These are phyloP conservation scores for Chaetomium strumarium DNA, from an alignment of 2,329 filamentous ascomycete genomes.

Conservation along the genomic window DNA sequence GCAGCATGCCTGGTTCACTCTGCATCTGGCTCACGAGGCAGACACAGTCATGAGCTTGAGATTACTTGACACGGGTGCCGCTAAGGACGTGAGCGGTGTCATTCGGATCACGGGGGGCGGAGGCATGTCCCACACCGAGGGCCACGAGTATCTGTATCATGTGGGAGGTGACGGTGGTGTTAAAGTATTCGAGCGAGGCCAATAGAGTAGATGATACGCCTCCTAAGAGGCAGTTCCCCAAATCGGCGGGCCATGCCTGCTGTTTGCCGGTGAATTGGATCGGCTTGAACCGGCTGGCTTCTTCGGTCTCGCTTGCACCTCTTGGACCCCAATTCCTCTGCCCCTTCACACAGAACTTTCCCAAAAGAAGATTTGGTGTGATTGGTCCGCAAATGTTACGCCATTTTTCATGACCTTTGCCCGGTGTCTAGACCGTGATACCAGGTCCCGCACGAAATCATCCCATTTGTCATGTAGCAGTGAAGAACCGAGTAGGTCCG, in stretches of 20 bases:
- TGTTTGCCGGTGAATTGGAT: slow-evolving; percentile 14
- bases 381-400: slow-evolving; percentile 23
- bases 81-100: slow-evolving; percentile 85
- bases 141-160: slow-evolving; percentile 75
- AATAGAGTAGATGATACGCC: slow-evolving; percentile 32
- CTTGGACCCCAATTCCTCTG: background rate
- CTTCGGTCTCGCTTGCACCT: slow-evolving; percentile 4
- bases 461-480: slow-evolving; percentile 25
- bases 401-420: slow-evolving; percentile 26
- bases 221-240: slow-evolving; percentile 17
- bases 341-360: slow-evolving; percentile 5
- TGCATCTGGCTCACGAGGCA: slow-evolving; percentile 70
- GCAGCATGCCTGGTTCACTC: slow-evolving; percentile 63
- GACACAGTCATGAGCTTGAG: slow-evolving; percentile 65
- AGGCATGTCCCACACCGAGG: slow-evolving; percentile 33
- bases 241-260: slow-evolving; percentile 10
- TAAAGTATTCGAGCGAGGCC: slow-evolving; percentile 78
- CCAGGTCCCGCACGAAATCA: slow-evolving; percentile 26
- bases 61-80: slow-evolving; percentile 78
- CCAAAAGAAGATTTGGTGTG: slow-evolving; percentile 15
- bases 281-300: background rate
- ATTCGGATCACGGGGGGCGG: slow-evolving; percentile 64
- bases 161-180: slow-evolving; percentile 73
- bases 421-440: slow-evolving; percentile 24
- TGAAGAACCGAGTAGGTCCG: slow-evolving; percentile 24